Evolutionary conservation across 2,329 filamentous ascomycete genomes (phyloP).

Genomic region (Talaromyces piceae): DNA sequence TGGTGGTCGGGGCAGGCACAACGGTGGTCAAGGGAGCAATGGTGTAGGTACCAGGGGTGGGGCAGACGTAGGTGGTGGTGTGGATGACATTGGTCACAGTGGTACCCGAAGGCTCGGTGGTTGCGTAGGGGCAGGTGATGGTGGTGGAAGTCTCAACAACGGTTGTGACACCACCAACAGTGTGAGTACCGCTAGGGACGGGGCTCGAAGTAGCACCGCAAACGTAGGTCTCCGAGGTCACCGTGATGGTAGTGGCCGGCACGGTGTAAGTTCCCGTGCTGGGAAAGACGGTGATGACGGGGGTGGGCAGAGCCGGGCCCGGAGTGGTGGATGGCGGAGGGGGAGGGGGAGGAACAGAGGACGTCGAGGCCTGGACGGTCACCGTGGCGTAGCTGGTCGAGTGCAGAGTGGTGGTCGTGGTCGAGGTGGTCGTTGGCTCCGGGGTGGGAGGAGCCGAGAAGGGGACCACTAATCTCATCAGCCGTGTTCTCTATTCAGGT

Average conservation of each 20-base stretch:
- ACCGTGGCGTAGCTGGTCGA: slow-evolving; percentile 33
- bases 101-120: slow-evolving; percentile 50
- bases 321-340: slow-evolving; percentile 21
- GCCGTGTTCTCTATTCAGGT: slow-evolving; percentile 27
- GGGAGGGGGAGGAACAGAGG: slow-evolving; percentile 20
- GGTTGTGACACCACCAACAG: slow-evolving; percentile 65
- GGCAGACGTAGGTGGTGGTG: slow-evolving; percentile 67
- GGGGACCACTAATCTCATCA: slow-evolving; percentile 4
- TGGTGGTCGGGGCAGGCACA: slow-evolving; percentile 45
- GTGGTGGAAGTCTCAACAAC: slow-evolving; percentile 60
- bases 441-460: slow-evolving; percentile 13
- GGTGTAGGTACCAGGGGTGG: slow-evolving; percentile 66
- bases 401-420: slow-evolving; percentile 27
- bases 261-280: slow-evolving; percentile 18
- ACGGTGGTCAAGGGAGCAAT: slow-evolving; percentile 61
- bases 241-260: slow-evolving; percentile 44
- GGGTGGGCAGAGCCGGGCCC: slow-evolving; percentile 16
- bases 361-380: slow-evolving; percentile 26
- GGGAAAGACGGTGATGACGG: slow-evolving; percentile 10
- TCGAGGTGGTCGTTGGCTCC: slow-evolving; percentile 12
- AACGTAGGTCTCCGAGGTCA: slow-evolving; percentile 60
- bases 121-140: slow-evolving; percentile 63
- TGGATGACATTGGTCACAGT: slow-evolving; percentile 60
- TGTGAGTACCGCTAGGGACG: slow-evolving; percentile 59
- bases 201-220: slow-evolving; percentile 57